phyloP scores from a whole-genome alignment of 257 asterid genomes.

The Fraxinus pennsylvanica region DNA sequence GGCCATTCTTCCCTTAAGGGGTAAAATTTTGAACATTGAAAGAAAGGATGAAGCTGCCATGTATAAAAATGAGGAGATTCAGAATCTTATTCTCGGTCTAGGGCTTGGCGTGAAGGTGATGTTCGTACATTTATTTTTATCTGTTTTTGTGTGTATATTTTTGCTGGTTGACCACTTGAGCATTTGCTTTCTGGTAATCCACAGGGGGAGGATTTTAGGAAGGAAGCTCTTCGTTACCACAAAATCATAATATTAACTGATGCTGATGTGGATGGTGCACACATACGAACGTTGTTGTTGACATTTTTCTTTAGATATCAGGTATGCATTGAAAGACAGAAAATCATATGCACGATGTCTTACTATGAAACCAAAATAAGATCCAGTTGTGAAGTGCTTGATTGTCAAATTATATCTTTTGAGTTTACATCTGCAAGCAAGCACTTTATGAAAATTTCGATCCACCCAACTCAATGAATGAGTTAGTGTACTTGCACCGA shows the following conservation, averaged over 20 bases:
- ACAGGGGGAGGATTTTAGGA: constrained; percentile 93
- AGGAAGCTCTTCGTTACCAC: constrained; percentile 94
- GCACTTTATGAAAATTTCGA: neutral
- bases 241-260: constrained; percentile 93
- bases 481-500: neutral
- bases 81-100: constrained; percentile 90
- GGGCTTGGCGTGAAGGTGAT: constrained; percentile 97
- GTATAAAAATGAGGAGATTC: constrained; percentile 98
- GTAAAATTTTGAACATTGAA: constrained; percentile 93
- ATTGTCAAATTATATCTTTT: neutral
- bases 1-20: constrained; percentile 98
- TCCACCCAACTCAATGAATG: neutral
- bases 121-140: constrained; percentile 21
- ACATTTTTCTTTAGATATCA: constrained; percentile 95
- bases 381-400: neutral
- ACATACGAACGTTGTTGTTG: constrained; percentile 83
- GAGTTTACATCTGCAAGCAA: neutral
- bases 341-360: constrained; percentile 6
- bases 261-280: constrained; percentile 99
- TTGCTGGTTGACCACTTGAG: constrained; percentile 13
- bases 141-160: constrained; percentile 14
- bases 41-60: constrained; percentile 97
- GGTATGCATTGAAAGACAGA: constrained; percentile 38
- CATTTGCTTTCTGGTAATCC: constrained; percentile 27
- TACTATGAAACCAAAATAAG: no score